A percentile compares a stretch with the other conserved stretches of the same genome.
phyloP scores from a whole-genome alignment of 495 filamentous ascomycete species.

The Penicillium canescens region DNA sequence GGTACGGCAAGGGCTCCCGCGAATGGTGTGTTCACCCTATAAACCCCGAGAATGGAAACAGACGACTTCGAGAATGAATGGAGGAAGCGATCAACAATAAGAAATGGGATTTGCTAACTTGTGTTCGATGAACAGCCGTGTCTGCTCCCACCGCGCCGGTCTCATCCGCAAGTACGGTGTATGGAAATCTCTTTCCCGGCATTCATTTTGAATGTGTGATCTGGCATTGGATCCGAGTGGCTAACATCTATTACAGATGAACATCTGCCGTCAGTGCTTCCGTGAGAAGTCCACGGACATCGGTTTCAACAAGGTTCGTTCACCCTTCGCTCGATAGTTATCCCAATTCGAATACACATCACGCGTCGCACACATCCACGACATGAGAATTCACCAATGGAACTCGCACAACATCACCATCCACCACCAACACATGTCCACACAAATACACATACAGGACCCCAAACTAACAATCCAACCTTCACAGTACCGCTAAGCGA shows the following conservation, averaged over 20 bases:
- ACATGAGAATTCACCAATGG: not conserved
- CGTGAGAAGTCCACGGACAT: conserved; percentile 94
- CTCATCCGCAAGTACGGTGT: conserved; percentile 98
- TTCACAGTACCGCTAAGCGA: conserved; percentile 55
- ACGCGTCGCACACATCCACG: not conserved
- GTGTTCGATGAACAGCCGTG: conserved; percentile 64
- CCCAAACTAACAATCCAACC: conserved; percentile 14
- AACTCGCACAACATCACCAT: not conserved
- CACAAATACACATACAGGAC: not conserved
- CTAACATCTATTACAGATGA: conserved; percentile 54
- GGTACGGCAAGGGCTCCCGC: conserved; percentile 86
- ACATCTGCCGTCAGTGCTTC: conserved; percentile 99
- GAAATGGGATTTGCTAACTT: conserved; percentile 26
- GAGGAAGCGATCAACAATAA: conserved; percentile 1
- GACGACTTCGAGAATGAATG: conserved; percentile 11
- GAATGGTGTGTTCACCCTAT: conserved; percentile 63
- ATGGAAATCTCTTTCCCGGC: conserved; percentile 43
- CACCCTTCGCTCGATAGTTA: conserved; percentile 2
- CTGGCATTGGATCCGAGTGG: not conserved
- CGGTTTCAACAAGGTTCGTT: conserved; percentile 88
- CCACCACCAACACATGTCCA: not conserved
- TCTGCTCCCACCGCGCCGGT: conserved; percentile 93
- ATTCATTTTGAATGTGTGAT: not conserved
- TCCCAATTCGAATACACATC: not conserved
- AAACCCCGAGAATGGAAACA: conserved; percentile 13